phyloP scores from a whole-genome alignment of 495 filamentous ascomycete genomes.

The Trichoderma erinaceum region DNA sequence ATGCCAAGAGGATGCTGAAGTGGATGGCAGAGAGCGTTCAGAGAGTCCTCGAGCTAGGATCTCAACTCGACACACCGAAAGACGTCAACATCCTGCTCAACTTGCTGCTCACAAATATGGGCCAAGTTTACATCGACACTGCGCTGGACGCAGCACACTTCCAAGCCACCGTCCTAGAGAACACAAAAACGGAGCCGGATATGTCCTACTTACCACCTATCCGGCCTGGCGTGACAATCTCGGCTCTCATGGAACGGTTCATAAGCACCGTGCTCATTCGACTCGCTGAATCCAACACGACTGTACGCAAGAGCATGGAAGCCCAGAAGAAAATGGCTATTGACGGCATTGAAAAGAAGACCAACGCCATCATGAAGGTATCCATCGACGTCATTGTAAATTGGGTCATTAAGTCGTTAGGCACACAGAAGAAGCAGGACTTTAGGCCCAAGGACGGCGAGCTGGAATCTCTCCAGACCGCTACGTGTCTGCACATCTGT shows the following conservation, averaged over 20 bases:
- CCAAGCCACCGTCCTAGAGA: conserved; percentile 66
- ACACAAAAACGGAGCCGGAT: conserved; percentile 76
- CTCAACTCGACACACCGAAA: conserved; percentile 82
- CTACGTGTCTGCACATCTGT: conserved; percentile 72
- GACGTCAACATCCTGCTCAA: conserved; percentile 84
- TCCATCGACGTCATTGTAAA: conserved; percentile 77
- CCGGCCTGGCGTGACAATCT: conserved; percentile 76
- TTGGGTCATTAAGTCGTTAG: conserved; percentile 70
- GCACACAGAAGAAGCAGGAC: conserved; percentile 81
- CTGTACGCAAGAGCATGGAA: conserved; percentile 84
- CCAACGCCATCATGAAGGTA: conserved; percentile 77
- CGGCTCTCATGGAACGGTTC: conserved; percentile 86
- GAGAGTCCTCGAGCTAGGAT: conserved; percentile 81
- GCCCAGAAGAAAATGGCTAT: conserved; percentile 68
- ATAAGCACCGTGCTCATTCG: conserved; percentile 87
- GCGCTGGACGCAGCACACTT: conserved; percentile 83
- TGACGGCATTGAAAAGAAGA: conserved; percentile 78
- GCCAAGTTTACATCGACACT: conserved; percentile 90
- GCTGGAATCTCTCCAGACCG: conserved; percentile 75
- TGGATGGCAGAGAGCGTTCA: conserved; percentile 97
- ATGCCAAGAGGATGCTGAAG: conserved; percentile 91
- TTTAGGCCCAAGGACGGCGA: conserved; percentile 86
- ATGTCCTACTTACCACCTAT: conserved; percentile 73
- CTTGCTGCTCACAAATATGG: conserved; percentile 82
- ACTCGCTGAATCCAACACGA: conserved; percentile 80